phyloP scores from a whole-genome alignment of 176 grass and related monocot species.

The Melocanna baccifera region DNA sequence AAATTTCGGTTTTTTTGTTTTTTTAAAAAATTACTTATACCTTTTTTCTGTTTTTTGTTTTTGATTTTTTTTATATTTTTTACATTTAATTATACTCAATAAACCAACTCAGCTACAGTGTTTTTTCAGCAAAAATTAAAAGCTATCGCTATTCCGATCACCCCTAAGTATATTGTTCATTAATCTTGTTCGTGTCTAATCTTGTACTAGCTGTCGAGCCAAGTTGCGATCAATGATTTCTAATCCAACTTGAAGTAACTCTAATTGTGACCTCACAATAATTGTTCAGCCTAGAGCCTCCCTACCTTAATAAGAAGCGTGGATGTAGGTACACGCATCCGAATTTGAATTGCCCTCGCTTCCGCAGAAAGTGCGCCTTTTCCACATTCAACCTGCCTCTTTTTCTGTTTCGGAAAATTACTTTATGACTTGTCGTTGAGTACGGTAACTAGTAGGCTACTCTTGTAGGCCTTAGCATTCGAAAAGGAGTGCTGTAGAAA shows the following conservation, averaged over 20 bases:
- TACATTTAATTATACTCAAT: too few species aligned
- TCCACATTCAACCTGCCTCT: not conserved
- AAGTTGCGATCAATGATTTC: not conserved
- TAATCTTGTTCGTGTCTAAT: not conserved
- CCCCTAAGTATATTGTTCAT: not conserved
- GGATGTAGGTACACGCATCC: not conserved
- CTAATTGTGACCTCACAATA: not conserved
- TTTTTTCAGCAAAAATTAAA: too few species aligned
- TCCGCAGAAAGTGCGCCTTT: not conserved
- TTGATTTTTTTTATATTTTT: too few species aligned
- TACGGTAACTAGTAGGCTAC: too few species aligned
- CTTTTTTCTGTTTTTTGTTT: too few species aligned
- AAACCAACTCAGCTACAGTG: too few species aligned
- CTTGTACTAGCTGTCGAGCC: not conserved
- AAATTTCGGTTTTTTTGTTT: too few species aligned
- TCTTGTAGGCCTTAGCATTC: too few species aligned
- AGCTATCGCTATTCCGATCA: too few species aligned
- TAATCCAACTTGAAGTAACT: not conserved
- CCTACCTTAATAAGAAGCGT: not conserved
- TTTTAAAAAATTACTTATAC: too few species aligned
- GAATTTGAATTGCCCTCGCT: not conserved
- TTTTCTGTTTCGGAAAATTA: not conserved
- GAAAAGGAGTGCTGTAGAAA: too few species aligned
- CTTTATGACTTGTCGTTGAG: not conserved
- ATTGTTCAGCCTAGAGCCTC: not conserved